These are phyloP conservation scores for Epichloe festucae DNA, from an alignment of 2,329 filamentous ascomycete genomes.

Conservation along the genomic window DNA sequence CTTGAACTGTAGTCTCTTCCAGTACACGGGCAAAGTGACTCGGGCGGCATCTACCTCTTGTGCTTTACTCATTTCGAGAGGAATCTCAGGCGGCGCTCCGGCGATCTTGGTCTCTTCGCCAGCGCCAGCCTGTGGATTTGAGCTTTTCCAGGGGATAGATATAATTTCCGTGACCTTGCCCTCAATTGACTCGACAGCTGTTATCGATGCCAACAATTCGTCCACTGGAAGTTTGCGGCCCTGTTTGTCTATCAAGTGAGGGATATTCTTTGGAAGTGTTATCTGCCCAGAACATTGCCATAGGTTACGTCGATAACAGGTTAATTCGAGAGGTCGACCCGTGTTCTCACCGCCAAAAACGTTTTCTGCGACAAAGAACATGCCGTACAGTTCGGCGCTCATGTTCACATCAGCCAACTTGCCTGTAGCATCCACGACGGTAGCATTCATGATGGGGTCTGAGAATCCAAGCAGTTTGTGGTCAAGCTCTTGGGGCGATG, in stretches of 20 bases:
- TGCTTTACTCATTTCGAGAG: constrained; percentile 41
- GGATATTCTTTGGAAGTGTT: constrained; percentile 58
- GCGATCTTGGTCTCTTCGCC: constrained; percentile 36
- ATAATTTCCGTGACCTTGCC: constrained; percentile 89
- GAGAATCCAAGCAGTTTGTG: constrained; percentile 67
- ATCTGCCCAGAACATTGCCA: constrained; percentile 91
- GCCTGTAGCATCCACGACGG: constrained; percentile 52
- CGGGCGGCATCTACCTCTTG: constrained; percentile 67
- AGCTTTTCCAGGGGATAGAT: constrained; percentile 87
- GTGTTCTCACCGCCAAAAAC: constrained; percentile 51
- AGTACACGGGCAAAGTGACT: constrained; percentile 72
- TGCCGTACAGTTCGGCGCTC: constrained; percentile 68
- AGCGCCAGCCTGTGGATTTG: constrained; percentile 38
- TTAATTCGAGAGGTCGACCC: constrained; percentile 62
- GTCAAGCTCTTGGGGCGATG: constrained; percentile 45
- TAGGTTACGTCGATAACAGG: constrained; percentile 86
- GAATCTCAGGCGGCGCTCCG: constrained; percentile 38
- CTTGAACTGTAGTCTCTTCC: constrained; percentile 91
- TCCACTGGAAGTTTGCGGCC: constrained; percentile 65
- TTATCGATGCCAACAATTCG: constrained; percentile 69
- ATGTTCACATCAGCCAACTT: constrained; percentile 52
- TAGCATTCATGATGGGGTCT: constrained; percentile 44
- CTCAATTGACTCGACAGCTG: constrained; percentile 83
- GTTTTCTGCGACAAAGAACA: constrained; percentile 80
- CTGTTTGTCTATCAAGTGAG: constrained; percentile 60